A percentile compares a stretch with the other conserved stretches of the same genome.
Conservation (phyloP, 2,329 filamentous ascomycete genomes). For the Aphanoascus verrucosus region DNA sequence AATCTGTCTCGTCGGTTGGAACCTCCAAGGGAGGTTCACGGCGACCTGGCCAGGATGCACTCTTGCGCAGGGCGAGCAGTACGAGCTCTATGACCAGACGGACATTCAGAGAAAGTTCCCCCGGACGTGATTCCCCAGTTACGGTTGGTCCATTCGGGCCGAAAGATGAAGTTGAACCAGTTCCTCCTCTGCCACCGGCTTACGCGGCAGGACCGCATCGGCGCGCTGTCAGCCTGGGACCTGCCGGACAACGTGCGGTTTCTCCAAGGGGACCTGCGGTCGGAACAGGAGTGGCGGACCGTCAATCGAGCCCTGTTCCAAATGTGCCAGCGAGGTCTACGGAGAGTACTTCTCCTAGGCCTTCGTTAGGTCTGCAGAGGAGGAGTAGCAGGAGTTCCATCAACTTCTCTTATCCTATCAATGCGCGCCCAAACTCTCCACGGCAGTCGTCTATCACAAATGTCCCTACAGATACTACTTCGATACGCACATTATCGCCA, state of each 20-base stretch:
- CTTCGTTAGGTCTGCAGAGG: slow-evolving; percentile 29
- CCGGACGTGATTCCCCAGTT: slow-evolving; percentile 35
- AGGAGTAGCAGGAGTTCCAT: slow-evolving; percentile 35
- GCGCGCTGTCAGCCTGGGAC: slow-evolving; percentile 44
- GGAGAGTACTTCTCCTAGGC: slow-evolving; percentile 21
- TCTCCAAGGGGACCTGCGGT: slow-evolving; percentile 34
- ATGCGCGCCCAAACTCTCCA: slow-evolving; percentile 34
- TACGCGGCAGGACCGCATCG: slow-evolving; percentile 26
- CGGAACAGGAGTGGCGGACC: slow-evolving; percentile 19
- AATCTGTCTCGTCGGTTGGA: slow-evolving; percentile 58
- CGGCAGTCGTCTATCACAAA: slow-evolving; percentile 18
- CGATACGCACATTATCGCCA: slow-evolving; percentile 5
- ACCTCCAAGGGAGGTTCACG: slow-evolving; percentile 38
- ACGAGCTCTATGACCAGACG: slow-evolving; percentile 77
- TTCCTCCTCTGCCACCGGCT: slow-evolving; percentile 59
- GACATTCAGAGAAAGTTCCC: slow-evolving; percentile 72
- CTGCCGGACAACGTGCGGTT: slow-evolving; percentile 34
- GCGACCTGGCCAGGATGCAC: slow-evolving; percentile 29
- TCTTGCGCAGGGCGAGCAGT: slow-evolving; percentile 57
- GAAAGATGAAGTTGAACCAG: slow-evolving; percentile 49
- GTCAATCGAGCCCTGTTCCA: background rate
- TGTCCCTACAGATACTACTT: slow-evolving; percentile 1
- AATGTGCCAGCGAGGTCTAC: background rate
- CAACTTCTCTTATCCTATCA: slow-evolving; percentile 41
- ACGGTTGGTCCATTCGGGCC: slow-evolving; percentile 29